Evolutionary conservation across 208 protist genomes (phyloP).

Genomic region (Spongospora subterranea): DNA sequence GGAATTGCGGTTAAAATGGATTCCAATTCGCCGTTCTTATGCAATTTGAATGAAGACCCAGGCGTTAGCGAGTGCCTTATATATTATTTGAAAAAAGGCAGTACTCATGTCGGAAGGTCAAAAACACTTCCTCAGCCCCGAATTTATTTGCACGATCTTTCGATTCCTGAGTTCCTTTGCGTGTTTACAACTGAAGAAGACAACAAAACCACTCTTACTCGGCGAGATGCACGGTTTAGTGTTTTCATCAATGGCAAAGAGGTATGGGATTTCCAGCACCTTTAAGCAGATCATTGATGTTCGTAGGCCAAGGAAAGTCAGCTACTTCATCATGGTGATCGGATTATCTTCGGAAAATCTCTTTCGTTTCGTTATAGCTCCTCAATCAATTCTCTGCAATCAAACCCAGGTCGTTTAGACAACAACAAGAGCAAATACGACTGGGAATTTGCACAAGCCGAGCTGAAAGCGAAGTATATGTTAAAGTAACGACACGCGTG

Average conservation of each 20-base stretch:
- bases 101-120: background rate
- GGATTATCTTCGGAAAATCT: background rate
- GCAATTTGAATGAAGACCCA: constrained; percentile 15
- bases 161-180: constrained; percentile 1
- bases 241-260: constrained; percentile 4
- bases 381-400: background rate
- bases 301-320: no score
- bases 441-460: constrained; percentile 11
- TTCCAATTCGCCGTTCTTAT: background rate
- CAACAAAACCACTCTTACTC: background rate
- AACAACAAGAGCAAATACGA: background rate
- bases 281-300: background rate
- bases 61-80: constrained; percentile 25
- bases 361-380: constrained; percentile 18
- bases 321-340: background rate
- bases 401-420: background rate
- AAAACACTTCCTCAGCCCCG: background rate
- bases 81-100: constrained; percentile 23
- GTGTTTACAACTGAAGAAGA: background rate
- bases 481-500: background rate
- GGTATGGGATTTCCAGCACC: background rate
- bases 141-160: background rate
- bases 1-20: constrained; percentile 40
- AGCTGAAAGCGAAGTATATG: constrained; percentile 32
- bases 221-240: background rate